These are phyloP conservation scores for Stachybotrys chlorohalonatus DNA, from an alignment of 2,329 filamentous ascomycete genomes.

Conservation along the genomic window DNA sequence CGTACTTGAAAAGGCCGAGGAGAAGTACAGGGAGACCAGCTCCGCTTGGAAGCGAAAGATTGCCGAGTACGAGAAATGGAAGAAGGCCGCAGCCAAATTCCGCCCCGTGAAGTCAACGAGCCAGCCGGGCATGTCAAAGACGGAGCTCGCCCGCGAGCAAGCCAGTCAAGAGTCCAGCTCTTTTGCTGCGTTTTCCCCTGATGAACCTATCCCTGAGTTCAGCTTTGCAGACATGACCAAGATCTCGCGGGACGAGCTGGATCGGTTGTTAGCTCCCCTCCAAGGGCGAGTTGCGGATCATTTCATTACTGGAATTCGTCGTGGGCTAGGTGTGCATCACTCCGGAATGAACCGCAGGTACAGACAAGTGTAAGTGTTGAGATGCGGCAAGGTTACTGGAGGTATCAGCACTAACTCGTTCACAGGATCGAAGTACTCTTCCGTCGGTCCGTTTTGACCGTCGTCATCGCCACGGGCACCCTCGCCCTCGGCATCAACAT, in stretches of 20 bases:
- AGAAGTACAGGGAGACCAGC: constrained; percentile 44
- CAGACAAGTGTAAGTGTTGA: constrained; percentile 46
- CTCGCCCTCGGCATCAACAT: constrained; percentile 73
- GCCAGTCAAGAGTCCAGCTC: constrained; percentile 44
- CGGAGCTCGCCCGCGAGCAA: constrained; percentile 47
- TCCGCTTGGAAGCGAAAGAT: constrained; percentile 53
- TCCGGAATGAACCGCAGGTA: constrained; percentile 73
- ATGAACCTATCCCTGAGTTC: constrained; percentile 52
- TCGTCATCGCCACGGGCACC: constrained; percentile 68
- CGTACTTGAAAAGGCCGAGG: constrained; percentile 32
- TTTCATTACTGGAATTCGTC: constrained; percentile 50
- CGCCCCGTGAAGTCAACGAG: constrained; percentile 33
- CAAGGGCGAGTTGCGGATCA: constrained; percentile 33
- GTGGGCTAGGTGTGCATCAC: constrained; percentile 71
- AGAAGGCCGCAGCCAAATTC: constrained; percentile 25
- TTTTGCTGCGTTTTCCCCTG: constrained; percentile 59
- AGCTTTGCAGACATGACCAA: constrained; percentile 58
- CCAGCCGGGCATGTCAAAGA: constrained; percentile 33
- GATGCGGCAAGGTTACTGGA: background rate
- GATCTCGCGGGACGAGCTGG: constrained; percentile 48
- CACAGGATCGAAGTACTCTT: constrained; percentile 61
- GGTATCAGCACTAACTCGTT: background rate
- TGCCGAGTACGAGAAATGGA: constrained; percentile 36
- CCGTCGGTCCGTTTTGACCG: constrained; percentile 59
- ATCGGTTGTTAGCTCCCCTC: constrained; percentile 42